Conservation (phyloP, 108 stramenopile species). For the Fragilariopsis cylindrus region DNA sequence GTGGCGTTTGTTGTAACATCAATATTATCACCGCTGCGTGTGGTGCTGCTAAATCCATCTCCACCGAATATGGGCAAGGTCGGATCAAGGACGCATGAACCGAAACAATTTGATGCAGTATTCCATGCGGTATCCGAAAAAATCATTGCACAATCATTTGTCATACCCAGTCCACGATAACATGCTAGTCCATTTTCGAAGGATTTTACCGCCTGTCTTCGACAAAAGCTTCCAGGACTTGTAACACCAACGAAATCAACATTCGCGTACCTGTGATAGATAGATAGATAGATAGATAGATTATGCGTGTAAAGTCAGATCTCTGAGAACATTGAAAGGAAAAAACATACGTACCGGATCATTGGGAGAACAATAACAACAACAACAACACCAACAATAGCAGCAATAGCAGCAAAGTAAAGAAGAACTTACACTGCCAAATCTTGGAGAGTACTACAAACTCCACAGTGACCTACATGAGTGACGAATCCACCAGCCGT, state of each 20-base stretch:
- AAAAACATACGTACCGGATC: no score
- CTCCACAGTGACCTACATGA: conserved; percentile 36
- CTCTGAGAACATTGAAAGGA: no score
- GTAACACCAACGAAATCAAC: conserved; percentile 11
- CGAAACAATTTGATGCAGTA: conserved; percentile 18
- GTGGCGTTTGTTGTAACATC: neutral
- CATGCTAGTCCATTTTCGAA: conserved; percentile 32
- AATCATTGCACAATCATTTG: conserved; percentile 38
- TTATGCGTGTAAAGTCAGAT: no score
- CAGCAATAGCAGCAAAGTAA: neutral
- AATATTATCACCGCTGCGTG: neutral
- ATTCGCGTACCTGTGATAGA: neutral
- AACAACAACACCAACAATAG: no score
- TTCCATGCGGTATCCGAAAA: conserved; percentile 35
- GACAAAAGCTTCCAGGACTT: conserved; percentile 27
- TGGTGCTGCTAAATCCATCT: neutral
- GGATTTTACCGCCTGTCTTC: conserved; percentile 9
- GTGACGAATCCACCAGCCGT: conserved; percentile 37
- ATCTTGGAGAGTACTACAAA: conserved; percentile 42
- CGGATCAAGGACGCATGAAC: conserved; percentile 16
- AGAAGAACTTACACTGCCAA: conserved; percentile 34
- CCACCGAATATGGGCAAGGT: conserved; percentile 4
- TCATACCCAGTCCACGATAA: conserved; percentile 33
- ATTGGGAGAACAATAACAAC: no score
- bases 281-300: no score